Conservation (phyloP, 331 rosid species). For the Pyracantha coccinea region DNA sequence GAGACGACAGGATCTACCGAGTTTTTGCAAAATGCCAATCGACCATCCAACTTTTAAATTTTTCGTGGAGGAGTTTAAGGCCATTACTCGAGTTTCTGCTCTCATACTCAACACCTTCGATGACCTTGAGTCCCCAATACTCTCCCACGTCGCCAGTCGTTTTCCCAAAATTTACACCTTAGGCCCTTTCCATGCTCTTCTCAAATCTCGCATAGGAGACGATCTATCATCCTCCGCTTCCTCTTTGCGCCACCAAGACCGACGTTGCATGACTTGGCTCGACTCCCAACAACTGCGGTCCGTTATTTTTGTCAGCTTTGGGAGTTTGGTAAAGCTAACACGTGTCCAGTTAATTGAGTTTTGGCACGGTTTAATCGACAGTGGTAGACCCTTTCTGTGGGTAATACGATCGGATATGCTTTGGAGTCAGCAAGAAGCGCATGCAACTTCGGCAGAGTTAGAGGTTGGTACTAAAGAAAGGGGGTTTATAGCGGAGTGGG, state of each 20-base stretch:
- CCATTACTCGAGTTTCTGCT: not conserved
- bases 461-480: not conserved
- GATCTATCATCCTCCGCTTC: not conserved
- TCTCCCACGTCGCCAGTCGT: conserved; percentile 14
- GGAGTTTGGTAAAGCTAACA: not conserved
- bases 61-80: not conserved
- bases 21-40: conserved; percentile 1
- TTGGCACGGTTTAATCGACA: conserved; percentile 37
- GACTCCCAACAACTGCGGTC: conserved; percentile 25
- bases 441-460: not conserved
- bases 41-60: not conserved
- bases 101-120: conserved; percentile 41
- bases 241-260: conserved; percentile 21
- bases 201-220: not conserved
- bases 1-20: conserved; percentile 37
- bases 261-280: conserved; percentile 37
- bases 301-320: conserved; percentile 47
- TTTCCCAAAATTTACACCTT: conserved; percentile 30
- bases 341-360: conserved; percentile 10
- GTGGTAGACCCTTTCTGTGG: conserved; percentile 32
- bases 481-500: conserved; percentile 8
- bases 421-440: not conserved
- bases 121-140: conserved; percentile 30
- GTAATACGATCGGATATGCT: not conserved
- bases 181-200: conserved; percentile 40